A percentile compares a stretch with the other conserved stretches of the same genome.
These are phyloP conservation scores for Austroboletus eburneus DNA, from an alignment of 768 basidiomycete species.

Conservation along the genomic window DNA sequence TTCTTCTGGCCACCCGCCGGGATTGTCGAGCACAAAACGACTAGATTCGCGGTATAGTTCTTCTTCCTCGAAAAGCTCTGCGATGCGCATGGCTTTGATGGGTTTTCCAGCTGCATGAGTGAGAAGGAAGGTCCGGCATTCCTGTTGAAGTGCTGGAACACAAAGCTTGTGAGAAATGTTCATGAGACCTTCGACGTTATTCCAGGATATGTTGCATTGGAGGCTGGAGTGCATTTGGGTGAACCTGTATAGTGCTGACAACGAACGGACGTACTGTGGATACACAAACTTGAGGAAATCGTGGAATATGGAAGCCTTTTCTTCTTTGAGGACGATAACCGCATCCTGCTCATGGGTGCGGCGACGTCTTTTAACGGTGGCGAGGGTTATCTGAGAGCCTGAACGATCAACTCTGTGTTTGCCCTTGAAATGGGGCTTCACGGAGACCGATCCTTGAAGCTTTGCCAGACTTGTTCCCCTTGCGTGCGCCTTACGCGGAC, in stretches of 20 bases:
- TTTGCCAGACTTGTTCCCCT: conserved; percentile 57
- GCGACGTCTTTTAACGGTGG: conserved; percentile 39
- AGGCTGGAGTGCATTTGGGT: conserved; percentile 41
- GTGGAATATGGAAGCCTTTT: conserved; percentile 84
- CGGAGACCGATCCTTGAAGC: conserved; percentile 39
- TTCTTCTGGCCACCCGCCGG: conserved; percentile 78
- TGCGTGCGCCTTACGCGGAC: conserved; percentile 35
- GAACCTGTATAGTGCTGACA: no score
- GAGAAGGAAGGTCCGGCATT: conserved; percentile 83
- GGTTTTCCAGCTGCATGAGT: conserved; percentile 91
- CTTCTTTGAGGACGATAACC: conserved; percentile 86
- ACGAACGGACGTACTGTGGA: conserved; percentile 63
- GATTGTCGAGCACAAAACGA: conserved; percentile 89
- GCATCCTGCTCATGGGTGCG: conserved; percentile 62
- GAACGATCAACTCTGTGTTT: conserved; percentile 18
- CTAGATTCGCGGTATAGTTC: conserved; percentile 88
- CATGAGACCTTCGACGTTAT: conserved; percentile 89
- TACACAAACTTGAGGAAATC: conserved; percentile 93
- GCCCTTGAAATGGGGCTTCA: conserved; percentile 22
- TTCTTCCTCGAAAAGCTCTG: conserved; percentile 86
- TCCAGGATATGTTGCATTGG: conserved; percentile 93
- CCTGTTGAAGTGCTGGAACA: conserved; percentile 72
- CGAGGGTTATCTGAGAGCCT: conserved; percentile 33
- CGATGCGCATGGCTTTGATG: conserved; percentile 89
- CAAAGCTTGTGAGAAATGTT: conserved; percentile 88